Percentiles rank a stretch among this genome's conserved stretches.
These are phyloP conservation scores for Suillus americanus DNA, from an alignment of 768 basidiomycete species.

Conservation along the genomic window DNA sequence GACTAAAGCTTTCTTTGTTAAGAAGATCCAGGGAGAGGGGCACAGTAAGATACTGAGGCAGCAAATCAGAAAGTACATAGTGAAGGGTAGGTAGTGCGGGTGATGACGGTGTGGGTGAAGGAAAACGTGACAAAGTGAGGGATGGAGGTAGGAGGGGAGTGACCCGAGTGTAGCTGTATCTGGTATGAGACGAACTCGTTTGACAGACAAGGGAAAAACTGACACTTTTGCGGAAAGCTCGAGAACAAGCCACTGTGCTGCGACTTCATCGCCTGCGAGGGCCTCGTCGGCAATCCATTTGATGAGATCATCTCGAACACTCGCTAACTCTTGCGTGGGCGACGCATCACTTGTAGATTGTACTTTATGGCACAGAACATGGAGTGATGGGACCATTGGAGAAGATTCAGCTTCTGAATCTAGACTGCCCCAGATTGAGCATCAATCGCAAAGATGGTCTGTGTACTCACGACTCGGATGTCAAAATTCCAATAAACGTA, in stretches of 20 bases:
- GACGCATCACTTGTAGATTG: conserved; percentile 2
- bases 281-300: conserved; percentile 72
- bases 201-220: conserved; percentile 25
- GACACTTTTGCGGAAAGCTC: conserved; percentile 62
- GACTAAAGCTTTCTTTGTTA: conserved; percentile 58
- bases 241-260: conserved; percentile 77
- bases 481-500: conserved; percentile 74
- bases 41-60: conserved; percentile 55
- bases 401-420: conserved; percentile 38
- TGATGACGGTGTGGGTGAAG: conserved; percentile 36
- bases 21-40: conserved; percentile 63
- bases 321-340: conserved; percentile 3
- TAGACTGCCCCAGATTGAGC: conserved; percentile 29
- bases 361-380: conserved; percentile 53
- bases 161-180: conserved; percentile 59
- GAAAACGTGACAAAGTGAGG: conserved; percentile 63
- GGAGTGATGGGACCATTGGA: conserved; percentile 58
- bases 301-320: conserved; percentile 52
- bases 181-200: conserved; percentile 2
- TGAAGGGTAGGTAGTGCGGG: conserved; percentile 46
- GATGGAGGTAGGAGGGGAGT: conserved; percentile 69
- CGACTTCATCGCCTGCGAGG: conserved; percentile 64
- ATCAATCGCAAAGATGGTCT: conserved; percentile 1
- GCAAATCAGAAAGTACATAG: conserved; percentile 53
- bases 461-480: conserved; percentile 57